phyloP scores from a whole-genome alignment of 768 basidiomycete species.

The Suillus ampliporus region DNA sequence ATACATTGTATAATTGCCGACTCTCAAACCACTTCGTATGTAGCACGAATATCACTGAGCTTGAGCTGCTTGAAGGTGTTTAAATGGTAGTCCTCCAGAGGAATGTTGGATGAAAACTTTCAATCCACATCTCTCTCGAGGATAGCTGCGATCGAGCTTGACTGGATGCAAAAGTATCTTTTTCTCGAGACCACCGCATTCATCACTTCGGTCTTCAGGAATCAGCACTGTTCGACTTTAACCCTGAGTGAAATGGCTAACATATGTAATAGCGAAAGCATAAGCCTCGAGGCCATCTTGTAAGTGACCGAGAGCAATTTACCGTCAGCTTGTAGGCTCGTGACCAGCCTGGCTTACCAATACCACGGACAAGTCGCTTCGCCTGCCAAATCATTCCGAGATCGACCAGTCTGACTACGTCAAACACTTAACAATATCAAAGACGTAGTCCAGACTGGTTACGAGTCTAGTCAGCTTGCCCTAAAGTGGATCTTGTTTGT shows the following conservation, averaged over 20 bases:
- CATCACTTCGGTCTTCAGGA: too few species aligned
- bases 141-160: neutral
- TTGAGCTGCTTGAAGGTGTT: neutral
- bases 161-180: too few species aligned
- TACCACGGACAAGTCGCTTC: too few species aligned
- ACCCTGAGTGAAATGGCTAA: neutral
- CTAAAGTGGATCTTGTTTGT: conserved; percentile 21
- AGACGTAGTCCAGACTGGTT: too few species aligned
- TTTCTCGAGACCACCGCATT: too few species aligned
- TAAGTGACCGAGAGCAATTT: conserved; percentile 5
- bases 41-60: neutral
- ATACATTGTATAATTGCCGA: neutral
- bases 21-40: neutral
- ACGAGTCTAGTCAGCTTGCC: too few species aligned
- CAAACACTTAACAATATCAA: too few species aligned
- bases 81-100: neutral
- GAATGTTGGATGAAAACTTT: neutral
- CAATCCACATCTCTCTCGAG: neutral
- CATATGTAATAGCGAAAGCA: neutral
- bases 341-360: too few species aligned
- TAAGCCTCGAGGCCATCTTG: neutral
- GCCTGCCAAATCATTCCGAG: too few species aligned
- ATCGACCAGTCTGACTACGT: too few species aligned
- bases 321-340: too few species aligned
- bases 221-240: too few species aligned